Conservation (phyloP, 805 yeast species). For the Starmerella asiatica region DNA sequence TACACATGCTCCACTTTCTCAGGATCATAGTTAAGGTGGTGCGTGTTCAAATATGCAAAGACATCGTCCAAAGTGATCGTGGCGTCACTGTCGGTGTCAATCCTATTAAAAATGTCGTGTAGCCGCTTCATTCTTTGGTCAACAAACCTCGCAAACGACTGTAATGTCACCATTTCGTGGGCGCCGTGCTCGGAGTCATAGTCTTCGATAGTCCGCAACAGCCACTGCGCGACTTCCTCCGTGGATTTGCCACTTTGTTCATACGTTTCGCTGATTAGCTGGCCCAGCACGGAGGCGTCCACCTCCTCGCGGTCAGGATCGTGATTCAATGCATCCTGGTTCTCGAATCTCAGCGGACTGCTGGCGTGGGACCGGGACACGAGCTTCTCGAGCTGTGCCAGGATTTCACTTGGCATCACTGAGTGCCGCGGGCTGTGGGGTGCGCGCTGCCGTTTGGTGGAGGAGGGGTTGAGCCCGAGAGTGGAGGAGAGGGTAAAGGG, state of each 20-base stretch:
- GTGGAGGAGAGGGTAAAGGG: no score
- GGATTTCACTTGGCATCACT: slow-evolving; percentile 7
- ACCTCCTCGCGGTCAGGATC: slow-evolving; percentile 4
- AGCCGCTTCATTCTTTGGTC: slow-evolving; percentile 20
- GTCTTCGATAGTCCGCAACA: slow-evolving; percentile 13
- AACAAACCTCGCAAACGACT: slow-evolving; percentile 19
- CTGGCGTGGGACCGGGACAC: neutral
- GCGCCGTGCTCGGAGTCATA: neutral
- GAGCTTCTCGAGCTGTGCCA: slow-evolving; percentile 4
- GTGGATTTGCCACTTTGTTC: slow-evolving; percentile 5
- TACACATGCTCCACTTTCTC: slow-evolving; percentile 44
- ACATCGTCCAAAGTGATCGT: slow-evolving; percentile 25
- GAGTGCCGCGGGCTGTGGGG: neutral
- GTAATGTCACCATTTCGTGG: slow-evolving; percentile 6
- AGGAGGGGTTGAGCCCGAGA: no score
- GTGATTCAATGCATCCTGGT: neutral
- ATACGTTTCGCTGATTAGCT: slow-evolving; percentile 14
- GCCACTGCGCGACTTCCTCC: slow-evolving; percentile 10
- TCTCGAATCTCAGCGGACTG: neutral
- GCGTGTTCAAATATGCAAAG: slow-evolving; percentile 43
- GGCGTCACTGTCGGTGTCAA: slow-evolving; percentile 21
- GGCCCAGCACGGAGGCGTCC: slow-evolving; percentile 14
- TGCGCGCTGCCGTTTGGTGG: neutral
- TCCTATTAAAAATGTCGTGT: slow-evolving; percentile 17
- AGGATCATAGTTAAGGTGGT: slow-evolving; percentile 42